Evolutionary conservation across 768 basidiomycete genomes (phyloP).

Genomic region (Nevesoporus exiguus): DNA sequence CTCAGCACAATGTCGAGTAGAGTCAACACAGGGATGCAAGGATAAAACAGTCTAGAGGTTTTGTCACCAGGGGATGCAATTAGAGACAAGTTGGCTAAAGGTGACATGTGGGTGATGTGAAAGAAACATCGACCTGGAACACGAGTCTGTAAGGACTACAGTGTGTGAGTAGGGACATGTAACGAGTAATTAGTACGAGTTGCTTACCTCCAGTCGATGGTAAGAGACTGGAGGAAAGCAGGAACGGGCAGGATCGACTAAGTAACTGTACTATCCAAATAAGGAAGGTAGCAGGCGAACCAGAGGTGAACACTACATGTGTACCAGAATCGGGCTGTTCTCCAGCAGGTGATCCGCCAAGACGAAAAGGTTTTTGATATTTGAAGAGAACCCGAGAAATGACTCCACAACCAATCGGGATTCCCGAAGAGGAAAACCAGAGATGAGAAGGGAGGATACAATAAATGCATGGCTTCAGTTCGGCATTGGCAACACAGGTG

Average conservation of each 20-base stretch:
- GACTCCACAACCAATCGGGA: not conserved
- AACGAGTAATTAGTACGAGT: too few relatives aligned
- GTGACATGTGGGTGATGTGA: not conserved
- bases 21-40: not conserved
- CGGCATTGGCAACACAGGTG: not conserved
- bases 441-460: not conserved
- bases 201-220: too few relatives aligned
- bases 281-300: too few relatives aligned
- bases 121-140: too few relatives aligned
- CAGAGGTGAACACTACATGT: too few relatives aligned
- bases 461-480: not conserved
- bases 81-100: not conserved
- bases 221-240: too few relatives aligned
- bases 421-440: not conserved
- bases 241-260: too few relatives aligned
- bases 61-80: not conserved
- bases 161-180: too few relatives aligned
- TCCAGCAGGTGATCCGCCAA: too few relatives aligned
- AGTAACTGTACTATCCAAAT: too few relatives aligned
- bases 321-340: too few relatives aligned
- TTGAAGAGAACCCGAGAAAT: not conserved
- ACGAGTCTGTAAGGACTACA: too few relatives aligned
- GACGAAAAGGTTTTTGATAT: not conserved
- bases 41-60: not conserved
- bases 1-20: not conserved